Evolutionary conservation across 2,329 filamentous ascomycete genomes (phyloP).

Genomic region (Gremmenia infestans): DNA sequence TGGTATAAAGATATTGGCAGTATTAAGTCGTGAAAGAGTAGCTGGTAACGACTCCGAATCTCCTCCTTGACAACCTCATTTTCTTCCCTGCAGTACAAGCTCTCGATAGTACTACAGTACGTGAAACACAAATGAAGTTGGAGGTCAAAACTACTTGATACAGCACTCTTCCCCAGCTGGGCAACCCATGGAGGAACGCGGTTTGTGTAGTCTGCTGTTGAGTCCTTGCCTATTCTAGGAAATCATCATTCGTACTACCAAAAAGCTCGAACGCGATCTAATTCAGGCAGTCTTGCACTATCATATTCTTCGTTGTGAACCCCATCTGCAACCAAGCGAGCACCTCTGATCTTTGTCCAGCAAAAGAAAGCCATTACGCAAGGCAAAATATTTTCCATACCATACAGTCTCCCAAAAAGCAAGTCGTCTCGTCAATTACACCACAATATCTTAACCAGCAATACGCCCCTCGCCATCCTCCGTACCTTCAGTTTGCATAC

Average conservation of each 20-base stretch:
- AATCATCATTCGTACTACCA: too few relatives aligned
- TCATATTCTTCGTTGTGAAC: not conserved
- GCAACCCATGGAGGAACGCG: not conserved
- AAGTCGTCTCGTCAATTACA: too few relatives aligned
- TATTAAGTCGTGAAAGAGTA: not conserved
- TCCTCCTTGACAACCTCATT: not conserved
- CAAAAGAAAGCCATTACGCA: not conserved
- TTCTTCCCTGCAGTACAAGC: not conserved
- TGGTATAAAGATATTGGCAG: not conserved
- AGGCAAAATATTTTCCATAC: not conserved
- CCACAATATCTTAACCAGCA: not conserved
- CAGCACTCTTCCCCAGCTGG: not conserved
- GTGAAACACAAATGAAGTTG: not conserved
- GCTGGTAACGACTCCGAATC: not conserved
- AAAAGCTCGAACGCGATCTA: too few relatives aligned
- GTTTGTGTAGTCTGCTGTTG: too few relatives aligned
- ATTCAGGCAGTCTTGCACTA: too few relatives aligned
- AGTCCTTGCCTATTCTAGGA: too few relatives aligned
- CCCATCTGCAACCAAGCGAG: not conserved
- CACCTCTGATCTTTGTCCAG: not conserved
- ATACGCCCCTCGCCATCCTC: slow-evolving; percentile 25
- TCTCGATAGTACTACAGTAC: not conserved
- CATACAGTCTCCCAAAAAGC: not conserved
- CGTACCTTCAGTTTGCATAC: slow-evolving; percentile 54
- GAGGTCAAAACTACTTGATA: not conserved